Percentiles rank a stretch among this genome's conserved stretches.
Evolutionary conservation across 2,329 filamentous ascomycete species (phyloP).

Genomic region (Dothiorella sarmentorum): DNA sequence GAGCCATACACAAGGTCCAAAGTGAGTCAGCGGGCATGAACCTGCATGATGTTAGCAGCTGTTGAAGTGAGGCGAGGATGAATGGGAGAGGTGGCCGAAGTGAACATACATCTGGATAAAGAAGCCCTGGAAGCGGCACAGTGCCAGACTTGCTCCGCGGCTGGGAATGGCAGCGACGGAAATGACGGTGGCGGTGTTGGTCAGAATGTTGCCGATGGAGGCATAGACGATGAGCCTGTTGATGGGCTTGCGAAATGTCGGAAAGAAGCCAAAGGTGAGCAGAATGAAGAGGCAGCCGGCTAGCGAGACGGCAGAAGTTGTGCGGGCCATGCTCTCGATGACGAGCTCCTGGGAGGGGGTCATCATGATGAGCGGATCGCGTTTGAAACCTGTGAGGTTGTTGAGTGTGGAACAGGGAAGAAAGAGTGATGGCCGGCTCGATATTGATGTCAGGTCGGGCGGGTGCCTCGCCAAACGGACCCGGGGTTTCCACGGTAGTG

Average conservation of each 20-base stretch:
- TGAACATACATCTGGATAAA: slow-evolving; percentile 75
- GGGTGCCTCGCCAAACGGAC: no score
- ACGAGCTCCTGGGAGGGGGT: slow-evolving; percentile 31
- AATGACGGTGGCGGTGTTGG: slow-evolving; percentile 73
- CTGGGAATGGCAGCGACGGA: slow-evolving; percentile 56
- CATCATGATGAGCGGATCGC: slow-evolving; percentile 20
- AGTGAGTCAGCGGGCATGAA: slow-evolving; percentile 74
- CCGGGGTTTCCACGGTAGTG: no score
- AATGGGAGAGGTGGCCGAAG: background rate
- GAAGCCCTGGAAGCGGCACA: slow-evolving; percentile 75
- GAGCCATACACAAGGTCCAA: slow-evolving; percentile 78
- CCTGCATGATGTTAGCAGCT: slow-evolving; percentile 45
- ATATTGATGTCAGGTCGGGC: no score
- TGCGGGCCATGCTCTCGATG: slow-evolving; percentile 63
- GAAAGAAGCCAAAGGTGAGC: slow-evolving; percentile 64
- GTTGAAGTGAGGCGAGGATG: background rate
- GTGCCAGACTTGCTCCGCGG: slow-evolving; percentile 45
- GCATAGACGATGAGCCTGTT: slow-evolving; percentile 83
- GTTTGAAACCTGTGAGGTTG: background rate
- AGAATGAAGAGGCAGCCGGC: slow-evolving; percentile 70
- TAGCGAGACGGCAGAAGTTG: slow-evolving; percentile 68
- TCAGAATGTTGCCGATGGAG: slow-evolving; percentile 74
- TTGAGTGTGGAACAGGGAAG: background rate
- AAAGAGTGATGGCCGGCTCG: no score
- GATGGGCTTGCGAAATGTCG: slow-evolving; percentile 77